Conservation (phyloP, 192 early-diverging fungal species). For the Rhizoclosmatium globosum region DNA sequence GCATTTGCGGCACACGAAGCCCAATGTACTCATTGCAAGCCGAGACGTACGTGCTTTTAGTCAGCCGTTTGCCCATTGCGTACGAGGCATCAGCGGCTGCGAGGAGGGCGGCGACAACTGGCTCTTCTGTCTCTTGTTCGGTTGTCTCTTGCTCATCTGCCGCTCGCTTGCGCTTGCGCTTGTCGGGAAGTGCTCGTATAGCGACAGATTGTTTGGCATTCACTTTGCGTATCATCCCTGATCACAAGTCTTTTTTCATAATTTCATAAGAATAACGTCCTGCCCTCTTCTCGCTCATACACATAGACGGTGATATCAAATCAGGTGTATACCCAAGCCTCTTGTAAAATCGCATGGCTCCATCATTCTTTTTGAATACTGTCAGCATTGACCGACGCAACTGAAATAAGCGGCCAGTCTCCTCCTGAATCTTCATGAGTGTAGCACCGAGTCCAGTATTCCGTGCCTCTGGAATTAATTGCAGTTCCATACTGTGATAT, state of each 20-base stretch:
- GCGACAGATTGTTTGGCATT: too few species aligned
- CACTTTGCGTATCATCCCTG: too few species aligned
- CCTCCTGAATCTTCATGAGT: slow-evolving; percentile 62
- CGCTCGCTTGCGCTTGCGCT: too few species aligned
- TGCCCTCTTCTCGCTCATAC: slow-evolving; percentile 59
- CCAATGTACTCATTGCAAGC: not conserved
- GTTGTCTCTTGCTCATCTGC: too few species aligned
- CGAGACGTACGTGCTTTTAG: not conserved
- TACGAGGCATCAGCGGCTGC: not conserved
- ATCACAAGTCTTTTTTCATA: slow-evolving; percentile 57
- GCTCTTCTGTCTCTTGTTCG: too few species aligned
- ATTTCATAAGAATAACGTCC: slow-evolving; percentile 73
- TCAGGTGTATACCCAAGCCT: slow-evolving; percentile 67
- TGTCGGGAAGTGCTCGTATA: too few species aligned
- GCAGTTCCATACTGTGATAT: slow-evolving; percentile 70
- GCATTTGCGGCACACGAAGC: slow-evolving; percentile 1
- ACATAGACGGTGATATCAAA: slow-evolving; percentile 68
- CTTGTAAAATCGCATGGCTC: slow-evolving; percentile 71
- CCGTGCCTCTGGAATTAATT: slow-evolving; percentile 54
- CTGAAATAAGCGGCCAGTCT: slow-evolving; percentile 55
- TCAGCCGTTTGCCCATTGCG: not conserved
- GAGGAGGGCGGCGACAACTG: not conserved
- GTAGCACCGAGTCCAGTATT: slow-evolving; percentile 64
- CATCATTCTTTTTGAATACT: slow-evolving; percentile 72
- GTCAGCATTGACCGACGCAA: slow-evolving; percentile 76